Conservation (phyloP, 192 early-diverging fungal species). For the Backusella liffmaniae region DNA sequence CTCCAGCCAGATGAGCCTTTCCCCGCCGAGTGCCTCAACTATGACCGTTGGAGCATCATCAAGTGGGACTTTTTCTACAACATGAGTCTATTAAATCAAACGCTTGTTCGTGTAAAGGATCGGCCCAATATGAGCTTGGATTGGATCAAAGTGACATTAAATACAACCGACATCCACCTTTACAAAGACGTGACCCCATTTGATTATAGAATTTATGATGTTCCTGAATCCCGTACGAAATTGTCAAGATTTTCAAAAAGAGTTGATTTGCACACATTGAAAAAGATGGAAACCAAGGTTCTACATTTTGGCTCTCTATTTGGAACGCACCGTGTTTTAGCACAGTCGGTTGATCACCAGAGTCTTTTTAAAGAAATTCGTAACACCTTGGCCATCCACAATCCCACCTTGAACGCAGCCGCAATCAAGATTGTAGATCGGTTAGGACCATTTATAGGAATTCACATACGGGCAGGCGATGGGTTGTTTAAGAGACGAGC, state of each 20-base stretch:
- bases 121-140: constrained; percentile 44
- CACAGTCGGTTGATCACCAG: constrained; percentile 41
- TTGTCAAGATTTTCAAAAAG: constrained; percentile 40
- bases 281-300: constrained; percentile 31
- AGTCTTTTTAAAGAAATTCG: constrained; percentile 37
- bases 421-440: constrained; percentile 42
- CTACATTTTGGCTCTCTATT: constrained; percentile 57
- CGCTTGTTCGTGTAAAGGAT: constrained; percentile 36
- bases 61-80: constrained; percentile 57
- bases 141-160: constrained; percentile 46
- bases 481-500: constrained; percentile 47
- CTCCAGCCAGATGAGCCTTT: constrained; percentile 39
- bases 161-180: constrained; percentile 40
- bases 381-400: constrained; percentile 43
- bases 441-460: constrained; percentile 49
- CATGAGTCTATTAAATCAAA: constrained; percentile 37
- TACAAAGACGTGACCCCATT: constrained; percentile 45
- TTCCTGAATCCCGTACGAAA: constrained; percentile 32
- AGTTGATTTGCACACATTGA: constrained; percentile 37
- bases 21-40: constrained; percentile 54
- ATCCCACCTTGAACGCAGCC: constrained; percentile 43
- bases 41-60: constrained; percentile 49
- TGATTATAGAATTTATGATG: constrained; percentile 55
- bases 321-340: constrained; percentile 44
- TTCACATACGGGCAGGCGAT: constrained; percentile 55